Percentiles rank a stretch among this genome's conserved stretches.
Evolutionary conservation across 495 filamentous ascomycete genomes (phyloP).

Genomic region (Darksidea phi): DNA sequence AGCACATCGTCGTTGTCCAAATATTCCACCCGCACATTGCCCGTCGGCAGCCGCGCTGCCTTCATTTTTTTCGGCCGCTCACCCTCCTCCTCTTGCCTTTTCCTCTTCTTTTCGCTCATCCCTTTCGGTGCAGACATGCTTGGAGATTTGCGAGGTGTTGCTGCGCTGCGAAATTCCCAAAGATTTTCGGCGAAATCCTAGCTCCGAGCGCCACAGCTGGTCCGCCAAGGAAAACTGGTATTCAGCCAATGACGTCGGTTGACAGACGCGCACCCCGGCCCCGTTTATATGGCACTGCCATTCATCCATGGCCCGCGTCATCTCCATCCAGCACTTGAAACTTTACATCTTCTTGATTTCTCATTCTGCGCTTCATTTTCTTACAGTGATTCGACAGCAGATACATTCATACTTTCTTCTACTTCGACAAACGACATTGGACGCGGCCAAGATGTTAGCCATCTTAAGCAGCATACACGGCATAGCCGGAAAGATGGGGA

Average conservation of each 20-base stretch:
- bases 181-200: conserved; percentile 3
- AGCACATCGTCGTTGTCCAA: conserved; percentile 15
- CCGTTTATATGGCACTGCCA: background rate
- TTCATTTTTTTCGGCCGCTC: conserved; percentile 64
- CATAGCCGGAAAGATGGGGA: conserved; percentile 18
- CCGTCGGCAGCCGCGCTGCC: conserved; percentile 50
- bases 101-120: conserved; percentile 68
- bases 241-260: conserved; percentile 9
- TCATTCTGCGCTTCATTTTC: too few species aligned
- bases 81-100: conserved; percentile 57
- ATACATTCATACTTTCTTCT: background rate
- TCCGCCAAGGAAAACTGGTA: background rate
- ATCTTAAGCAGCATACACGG: conserved; percentile 31
- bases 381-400: background rate
- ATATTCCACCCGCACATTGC: conserved; percentile 52
- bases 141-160: background rate
- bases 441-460: conserved; percentile 27
- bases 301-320: too few species aligned
- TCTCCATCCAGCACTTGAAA: too few species aligned
- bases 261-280: background rate
- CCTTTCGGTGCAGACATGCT: background rate
- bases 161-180: conserved; percentile 1
- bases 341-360: too few species aligned
- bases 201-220: conserved; percentile 1
- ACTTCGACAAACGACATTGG: background rate